Base-by-base conservation (phyloP, 148 eudicot species). In the Rhododendron kiyosumense region DNA sequence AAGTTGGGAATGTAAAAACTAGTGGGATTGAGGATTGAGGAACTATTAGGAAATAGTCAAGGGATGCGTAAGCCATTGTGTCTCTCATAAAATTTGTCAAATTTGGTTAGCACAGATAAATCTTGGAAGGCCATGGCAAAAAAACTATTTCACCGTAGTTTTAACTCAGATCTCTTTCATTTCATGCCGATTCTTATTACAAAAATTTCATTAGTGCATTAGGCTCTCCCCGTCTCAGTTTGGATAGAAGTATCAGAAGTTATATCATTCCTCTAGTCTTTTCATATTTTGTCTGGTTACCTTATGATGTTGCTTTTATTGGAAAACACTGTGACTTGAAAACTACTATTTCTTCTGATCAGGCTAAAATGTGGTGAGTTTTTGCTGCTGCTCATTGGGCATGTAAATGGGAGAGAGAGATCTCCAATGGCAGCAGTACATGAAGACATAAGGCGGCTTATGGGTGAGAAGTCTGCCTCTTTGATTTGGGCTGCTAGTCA, bases 401-500 rank as follows among this genome's bases (percentile, higher is more conserved):
- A 95, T 88, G 94, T 97, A 67, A 96, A 97, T 83, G 96, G 94
- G 45, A 90, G 94, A 86, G 96, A 97, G 28, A 91, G 87, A 84
- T 85, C 93, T 78, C 94, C 96, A 43, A 93, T 94, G 95, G 93
- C 92, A 86, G 86, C 93, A 46, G 89, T 94, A 75, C 95, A 96
- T 76, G 95, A 94, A 9, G 98, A 95, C 84, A 88, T 94, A 83
- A 92, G 93, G 88, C 92, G 95, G 81, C 93, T 93, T 73, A 87
- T 95, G 84, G 99, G 98, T 41, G 99, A 97, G 87, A 97, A 95
- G 86, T 91, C 99, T 24, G 98, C 99, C 18, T 97, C 99, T 26
- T 89, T 97, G 85, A 93, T 95, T 85, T 97, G 99, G 98, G 99
- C 98, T 24, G 98, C 98, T 15, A 95, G 98, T 88, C 99, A 97